Base-by-base conservation (phyloP, 768 basidiomycete species). In the Rhodotorula taiwanensis region DNA sequence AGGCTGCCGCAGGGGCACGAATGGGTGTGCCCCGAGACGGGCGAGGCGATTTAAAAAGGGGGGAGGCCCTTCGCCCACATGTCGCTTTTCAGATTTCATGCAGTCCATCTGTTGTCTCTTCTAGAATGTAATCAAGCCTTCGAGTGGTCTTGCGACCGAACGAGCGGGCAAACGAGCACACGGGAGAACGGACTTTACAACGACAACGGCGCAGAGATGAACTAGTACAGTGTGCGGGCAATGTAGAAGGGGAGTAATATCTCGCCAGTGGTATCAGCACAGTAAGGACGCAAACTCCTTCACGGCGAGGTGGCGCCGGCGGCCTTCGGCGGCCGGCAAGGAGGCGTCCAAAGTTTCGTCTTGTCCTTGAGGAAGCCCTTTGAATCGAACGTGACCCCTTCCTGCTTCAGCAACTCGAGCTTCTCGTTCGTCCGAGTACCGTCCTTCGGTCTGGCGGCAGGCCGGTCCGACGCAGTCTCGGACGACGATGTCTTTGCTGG, bases 351-450 rank as follows among this genome's bases (percentile, higher is more conserved):
- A 34, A 59, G 45, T n/a, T 11, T 27, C 15, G 3, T 4, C 54
- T 65, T 55, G 48, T 48, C 54, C 28, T 52, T 42, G 1, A 84
- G 71, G 69, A 77, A 77, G 0, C 83, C 83, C 4, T 77, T 77
- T 11, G 70, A 53, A 49, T 79, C 78, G 60, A 85, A 83, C 11
- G 34, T 43, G 4, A 85, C 80, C 0, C 83, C 83, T 72, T 86
- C 84, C 52, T 74, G 68, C n/a, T 71, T 73, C 14, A 85, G 75
- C 41, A 84, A 72, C 36, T 77, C 75, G 28, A 82, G 60, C 72
- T 86, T 86, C 53, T 65, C 50, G 34, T 25, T 47, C 58, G 21
- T 52, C 25, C 28, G 20, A 31, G 20, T 13, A 5, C 34, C 41
- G 47, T 49, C 33, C 30, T 36, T 55, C 28, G 36, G 42, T 11